These are phyloP conservation scores for Salvia rosmarinus DNA, from an alignment of 257 asterid species.

Conservation along the genomic window DNA sequence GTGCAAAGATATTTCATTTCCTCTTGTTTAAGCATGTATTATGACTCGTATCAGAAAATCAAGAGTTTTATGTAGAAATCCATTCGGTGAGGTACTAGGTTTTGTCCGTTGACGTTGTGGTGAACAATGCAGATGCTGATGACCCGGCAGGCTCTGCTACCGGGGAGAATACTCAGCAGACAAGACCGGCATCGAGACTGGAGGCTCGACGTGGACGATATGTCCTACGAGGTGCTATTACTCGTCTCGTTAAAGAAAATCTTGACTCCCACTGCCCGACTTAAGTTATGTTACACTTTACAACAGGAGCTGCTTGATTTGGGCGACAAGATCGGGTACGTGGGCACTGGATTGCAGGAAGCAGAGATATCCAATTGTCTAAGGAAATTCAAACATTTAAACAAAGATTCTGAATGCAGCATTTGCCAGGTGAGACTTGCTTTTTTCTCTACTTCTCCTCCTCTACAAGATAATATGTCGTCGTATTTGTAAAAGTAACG, in stretches of 20 bases:
- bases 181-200: constrained; percentile 45
- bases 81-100: background rate
- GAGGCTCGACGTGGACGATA: constrained; percentile 60
- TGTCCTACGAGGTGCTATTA: constrained; percentile 60
- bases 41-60: too few species aligned
- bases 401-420: constrained; percentile 57
- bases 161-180: constrained; percentile 34
- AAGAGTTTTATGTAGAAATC: too few species aligned
- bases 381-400: constrained; percentile 39
- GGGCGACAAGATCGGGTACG: constrained; percentile 64
- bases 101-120: background rate
- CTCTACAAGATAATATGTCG: background rate
- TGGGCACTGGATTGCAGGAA: constrained; percentile 55
- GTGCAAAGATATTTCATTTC: background rate
- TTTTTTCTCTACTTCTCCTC: background rate
- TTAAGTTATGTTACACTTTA: background rate
- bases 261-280: too few species aligned
- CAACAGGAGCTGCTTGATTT: constrained; percentile 60
- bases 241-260: background rate
- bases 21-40: too few species aligned
- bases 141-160: constrained; percentile 39
- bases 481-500: background rate
- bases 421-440: constrained; percentile 60
- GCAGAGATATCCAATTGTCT: constrained; percentile 51
- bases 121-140: constrained; percentile 42